Percentiles rank a stretch among this genome's conserved stretches.
These are phyloP conservation scores for Scalesia atractyloides DNA, from an alignment of 129 eudicot genomes.

Conservation along the genomic window DNA sequence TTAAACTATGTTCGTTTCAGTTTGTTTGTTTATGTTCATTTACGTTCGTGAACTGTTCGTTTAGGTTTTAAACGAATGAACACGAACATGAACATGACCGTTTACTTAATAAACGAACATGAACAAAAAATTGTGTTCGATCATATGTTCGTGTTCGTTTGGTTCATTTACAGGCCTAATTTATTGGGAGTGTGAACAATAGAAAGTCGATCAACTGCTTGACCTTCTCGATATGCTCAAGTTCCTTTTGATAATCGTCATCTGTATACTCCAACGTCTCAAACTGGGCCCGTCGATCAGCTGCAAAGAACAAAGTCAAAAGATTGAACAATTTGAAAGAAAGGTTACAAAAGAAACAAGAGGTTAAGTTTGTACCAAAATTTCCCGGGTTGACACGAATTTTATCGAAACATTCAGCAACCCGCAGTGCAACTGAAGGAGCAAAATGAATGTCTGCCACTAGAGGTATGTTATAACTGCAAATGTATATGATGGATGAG, in stretches of 20 bases:
- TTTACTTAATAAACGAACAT: no score
- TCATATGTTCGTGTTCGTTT: no score
- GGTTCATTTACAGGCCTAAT: no score
- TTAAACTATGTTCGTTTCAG: no score
- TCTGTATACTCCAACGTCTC: constrained; percentile 88
- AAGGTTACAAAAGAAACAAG: background rate
- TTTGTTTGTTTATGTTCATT: no score
- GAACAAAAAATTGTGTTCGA: no score
- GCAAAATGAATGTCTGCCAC: constrained; percentile 99
- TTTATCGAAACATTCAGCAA: constrained; percentile 98
- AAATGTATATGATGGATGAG: constrained; percentile 18
- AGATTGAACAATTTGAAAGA: constrained; percentile 13
- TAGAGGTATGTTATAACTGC: constrained; percentile 96
- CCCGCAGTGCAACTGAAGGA: constrained; percentile 87
- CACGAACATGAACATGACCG: no score
- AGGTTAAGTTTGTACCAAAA: constrained; percentile 59
- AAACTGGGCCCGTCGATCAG: constrained; percentile 96
- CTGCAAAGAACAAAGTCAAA: constrained; percentile 46
- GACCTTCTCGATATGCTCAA: constrained; percentile 93
- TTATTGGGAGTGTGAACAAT: background rate
- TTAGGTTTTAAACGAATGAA: no score
- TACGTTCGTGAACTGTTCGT: no score
- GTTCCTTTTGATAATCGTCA: constrained; percentile 93
- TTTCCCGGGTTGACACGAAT: constrained; percentile 98
- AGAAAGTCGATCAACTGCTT: constrained; percentile 25